phyloP scores from a whole-genome alignment of 176 grass and related monocot genomes.

The Tillandsia fasciculata region DNA sequence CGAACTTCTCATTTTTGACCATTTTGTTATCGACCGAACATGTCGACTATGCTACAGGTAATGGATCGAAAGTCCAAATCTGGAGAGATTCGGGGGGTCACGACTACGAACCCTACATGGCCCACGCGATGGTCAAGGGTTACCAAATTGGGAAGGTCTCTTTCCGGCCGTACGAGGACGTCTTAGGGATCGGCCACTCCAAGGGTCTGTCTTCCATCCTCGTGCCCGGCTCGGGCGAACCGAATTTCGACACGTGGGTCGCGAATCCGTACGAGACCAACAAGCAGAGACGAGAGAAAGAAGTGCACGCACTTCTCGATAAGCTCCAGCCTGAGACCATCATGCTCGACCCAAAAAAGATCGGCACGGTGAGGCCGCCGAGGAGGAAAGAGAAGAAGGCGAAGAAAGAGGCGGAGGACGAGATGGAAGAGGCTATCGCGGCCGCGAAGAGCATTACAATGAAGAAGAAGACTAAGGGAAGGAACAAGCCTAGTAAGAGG shows the following conservation, averaged over 20 bases:
- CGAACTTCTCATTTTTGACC: no score
- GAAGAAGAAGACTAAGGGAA: slow-evolving; percentile 97
- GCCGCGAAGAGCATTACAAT: slow-evolving; percentile 38
- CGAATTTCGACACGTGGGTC: slow-evolving; percentile 81
- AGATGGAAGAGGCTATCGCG: slow-evolving; percentile 49
- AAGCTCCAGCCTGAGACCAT: slow-evolving; percentile 81
- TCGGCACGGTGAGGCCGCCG: slow-evolving; percentile 45
- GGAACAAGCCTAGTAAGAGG: slow-evolving; percentile 76
- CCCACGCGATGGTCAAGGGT: slow-evolving; percentile 57
- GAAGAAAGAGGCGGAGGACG: slow-evolving; percentile 47
- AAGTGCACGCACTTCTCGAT: slow-evolving; percentile 65
- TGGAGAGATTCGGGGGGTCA: slow-evolving; percentile 60
- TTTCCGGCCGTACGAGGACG: slow-evolving; percentile 81
- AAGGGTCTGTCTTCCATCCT: slow-evolving; percentile 82
- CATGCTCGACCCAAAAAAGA: slow-evolving; percentile 68
- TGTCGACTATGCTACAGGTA: slow-evolving; percentile 9
- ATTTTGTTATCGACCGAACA: no score
- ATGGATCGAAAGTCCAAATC: slow-evolving; percentile 66
- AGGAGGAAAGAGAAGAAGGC: slow-evolving; percentile 50
- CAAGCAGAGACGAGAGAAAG: slow-evolving; percentile 82
- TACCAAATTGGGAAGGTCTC: slow-evolving; percentile 59
- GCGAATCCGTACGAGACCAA: slow-evolving; percentile 69
- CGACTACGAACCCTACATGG: slow-evolving; percentile 63
- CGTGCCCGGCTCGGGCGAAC: slow-evolving; percentile 74
- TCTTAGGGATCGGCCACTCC: slow-evolving; percentile 70